Evolutionary conservation across 2,329 filamentous ascomycete genomes (phyloP).

Genomic region (Chaetomiaceae sp.): DNA sequence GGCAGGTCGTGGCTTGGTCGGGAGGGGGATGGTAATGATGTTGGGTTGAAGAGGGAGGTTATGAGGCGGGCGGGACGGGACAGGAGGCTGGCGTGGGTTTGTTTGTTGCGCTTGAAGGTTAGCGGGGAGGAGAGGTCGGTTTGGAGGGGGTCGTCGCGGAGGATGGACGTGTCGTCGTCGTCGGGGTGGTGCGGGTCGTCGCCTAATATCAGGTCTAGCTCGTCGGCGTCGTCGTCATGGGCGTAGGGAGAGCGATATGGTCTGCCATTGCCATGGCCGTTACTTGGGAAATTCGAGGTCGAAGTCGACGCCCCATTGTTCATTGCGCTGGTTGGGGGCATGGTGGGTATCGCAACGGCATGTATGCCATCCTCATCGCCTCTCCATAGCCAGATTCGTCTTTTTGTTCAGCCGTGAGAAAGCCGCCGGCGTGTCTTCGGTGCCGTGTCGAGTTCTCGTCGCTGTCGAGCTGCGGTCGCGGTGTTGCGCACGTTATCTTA

Average conservation of each 20-base stretch:
- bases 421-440: background rate
- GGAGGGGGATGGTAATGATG: slow-evolving; percentile 24
- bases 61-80: slow-evolving; percentile 46
- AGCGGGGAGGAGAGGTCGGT: slow-evolving; percentile 48
- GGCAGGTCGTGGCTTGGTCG: slow-evolving; percentile 7
- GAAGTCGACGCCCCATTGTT: slow-evolving; percentile 20
- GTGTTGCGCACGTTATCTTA: slow-evolving; percentile 10
- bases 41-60: slow-evolving; percentile 43
- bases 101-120: slow-evolving; percentile 70
- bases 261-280: background rate
- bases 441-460: background rate
- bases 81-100: slow-evolving; percentile 46
- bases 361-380: slow-evolving; percentile 14
- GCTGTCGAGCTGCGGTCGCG: background rate
- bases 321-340: slow-evolving; percentile 19
- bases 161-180: slow-evolving; percentile 33
- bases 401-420: background rate
- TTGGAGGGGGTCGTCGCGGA: slow-evolving; percentile 54
- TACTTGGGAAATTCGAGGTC: too few relatives aligned
- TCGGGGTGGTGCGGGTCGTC: slow-evolving; percentile 35
- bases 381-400: background rate
- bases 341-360: slow-evolving; percentile 4
- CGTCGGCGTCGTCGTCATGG: slow-evolving; percentile 34
- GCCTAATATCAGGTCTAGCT: slow-evolving; percentile 41
- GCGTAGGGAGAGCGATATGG: background rate